Percentiles rank a stretch among this genome's conserved stretches.
Conservation (phyloP, 306 rosid genomes). For the Trichosanthes truncata region DNA sequence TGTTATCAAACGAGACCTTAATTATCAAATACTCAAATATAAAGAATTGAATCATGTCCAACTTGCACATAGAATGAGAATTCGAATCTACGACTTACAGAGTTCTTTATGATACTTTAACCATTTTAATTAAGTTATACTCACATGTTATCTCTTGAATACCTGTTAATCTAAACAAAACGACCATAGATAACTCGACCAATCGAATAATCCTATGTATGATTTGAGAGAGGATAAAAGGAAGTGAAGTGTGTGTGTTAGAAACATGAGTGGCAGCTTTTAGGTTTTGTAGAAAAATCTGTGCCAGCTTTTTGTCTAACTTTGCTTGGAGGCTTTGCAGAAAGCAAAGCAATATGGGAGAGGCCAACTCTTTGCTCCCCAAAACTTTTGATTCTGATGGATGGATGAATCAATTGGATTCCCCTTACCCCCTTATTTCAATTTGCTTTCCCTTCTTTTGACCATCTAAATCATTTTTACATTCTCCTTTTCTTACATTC, state of each 20-base stretch:
- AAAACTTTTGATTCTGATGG: not conserved
- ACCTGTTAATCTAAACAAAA: no score
- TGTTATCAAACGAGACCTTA: no score
- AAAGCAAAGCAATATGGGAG: constrained; percentile 10
- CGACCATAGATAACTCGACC: no score
- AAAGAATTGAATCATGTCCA: no score
- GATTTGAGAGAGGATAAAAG: not conserved
- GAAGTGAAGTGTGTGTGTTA: not conserved
- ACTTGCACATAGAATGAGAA: no score
- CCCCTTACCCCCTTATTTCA: not conserved
- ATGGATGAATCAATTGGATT: not conserved
- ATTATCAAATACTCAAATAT: no score
- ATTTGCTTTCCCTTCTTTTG: not conserved
- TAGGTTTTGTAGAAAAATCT: constrained; percentile 3
- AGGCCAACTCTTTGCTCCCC: constrained; percentile 8
- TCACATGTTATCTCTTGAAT: no score
- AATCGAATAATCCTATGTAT: not conserved
- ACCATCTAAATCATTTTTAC: not conserved
- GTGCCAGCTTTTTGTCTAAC: constrained; percentile 4
- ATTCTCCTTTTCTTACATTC: not conserved
- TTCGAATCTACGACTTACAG: no score
- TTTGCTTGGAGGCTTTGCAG: not conserved
- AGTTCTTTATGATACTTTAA: no score
- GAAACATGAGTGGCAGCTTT: not conserved
- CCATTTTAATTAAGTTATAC: no score